These are phyloP conservation scores for Ailanthus altissimus DNA, from an alignment of 345 rosid species.

Conservation along the genomic window DNA sequence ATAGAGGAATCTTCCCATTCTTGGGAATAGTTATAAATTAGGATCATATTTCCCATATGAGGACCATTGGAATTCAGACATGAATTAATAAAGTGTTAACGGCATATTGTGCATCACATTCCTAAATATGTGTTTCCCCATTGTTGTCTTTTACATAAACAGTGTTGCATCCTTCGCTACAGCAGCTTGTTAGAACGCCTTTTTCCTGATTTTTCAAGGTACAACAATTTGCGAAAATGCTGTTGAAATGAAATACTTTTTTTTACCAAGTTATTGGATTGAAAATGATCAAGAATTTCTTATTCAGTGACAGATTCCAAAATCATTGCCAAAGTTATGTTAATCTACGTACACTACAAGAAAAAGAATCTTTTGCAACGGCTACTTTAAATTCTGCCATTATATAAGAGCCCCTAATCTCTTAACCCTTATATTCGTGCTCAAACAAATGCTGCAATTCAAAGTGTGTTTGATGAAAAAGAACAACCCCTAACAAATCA, in stretches of 20 bases:
- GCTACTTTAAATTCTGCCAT: too few species aligned
- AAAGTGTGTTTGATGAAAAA: too few species aligned
- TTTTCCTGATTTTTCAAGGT: conserved; percentile 95
- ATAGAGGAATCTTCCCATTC: neutral
- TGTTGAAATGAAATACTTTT: neutral
- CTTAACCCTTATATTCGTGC: too few species aligned
- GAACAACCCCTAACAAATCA: too few species aligned
- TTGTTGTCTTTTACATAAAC: neutral
- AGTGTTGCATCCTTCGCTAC: conserved; percentile 43
- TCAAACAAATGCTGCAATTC: too few species aligned
- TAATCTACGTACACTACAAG: too few species aligned
- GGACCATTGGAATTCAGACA: neutral
- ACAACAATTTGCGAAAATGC: neutral
- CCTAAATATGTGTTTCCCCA: neutral
- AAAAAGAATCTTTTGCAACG: too few species aligned
- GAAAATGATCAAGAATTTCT: neutral
- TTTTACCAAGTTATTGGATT: neutral
- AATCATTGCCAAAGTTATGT: too few species aligned
- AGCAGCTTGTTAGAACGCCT: conserved; percentile 75
- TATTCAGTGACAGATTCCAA: neutral
- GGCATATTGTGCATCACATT: neutral
- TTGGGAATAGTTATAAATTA: neutral
- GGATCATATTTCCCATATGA: neutral
- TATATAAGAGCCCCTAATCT: too few species aligned
- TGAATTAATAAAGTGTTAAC: neutral